Base-by-base conservation (phyloP, 2,329 filamentous ascomycete genomes). In the Fusarium domesticum region DNA sequence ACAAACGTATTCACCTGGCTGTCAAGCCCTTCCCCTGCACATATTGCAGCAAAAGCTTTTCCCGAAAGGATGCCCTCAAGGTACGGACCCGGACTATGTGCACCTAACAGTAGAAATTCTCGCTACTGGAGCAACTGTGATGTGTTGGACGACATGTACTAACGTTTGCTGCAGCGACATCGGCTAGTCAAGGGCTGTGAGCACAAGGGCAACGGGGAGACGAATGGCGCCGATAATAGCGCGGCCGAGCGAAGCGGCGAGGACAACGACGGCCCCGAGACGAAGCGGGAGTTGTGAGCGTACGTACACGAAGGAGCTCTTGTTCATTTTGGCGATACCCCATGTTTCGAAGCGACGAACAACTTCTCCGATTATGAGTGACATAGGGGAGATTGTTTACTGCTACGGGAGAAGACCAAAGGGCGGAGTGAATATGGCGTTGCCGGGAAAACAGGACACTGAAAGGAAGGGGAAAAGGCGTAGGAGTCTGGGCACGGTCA, bases 1-100 rank as follows among this genome's bases (percentile, higher is more conserved):
- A 98, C 67, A 96, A 96, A 74, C 76, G 90, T 38, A 97, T 97
- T 47, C 93, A 98, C 67, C 70, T 97, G 45, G 88, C 90, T 0
- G 89, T 97, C 32, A 98, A 98, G 74, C 93, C 93, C 0, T 97
- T 92, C 66, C 91, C 91, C 0, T 98, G 93, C 65, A 81, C 75
- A 6, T 85, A 86, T 61, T 98, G 93, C 64, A 90, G 95, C 50
- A 97, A 97, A 78, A 93, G 88, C 64, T 98, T 98, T 62, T 96
- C 91, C 3, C 79, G 93, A 47, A 97, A 97, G 65, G 93, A 97
- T 68, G 93, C 93, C 8, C 74, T 98, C 20, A 97, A 97, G 87
- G 93, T 97, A 72, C 59, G 81, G 51, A 39, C 18, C 30, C 12
- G 15, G 14, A 18, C 18, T 35, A 11, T 16, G 5, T 6, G 7